These are phyloP conservation scores for Leccinum subtestaceum DNA, from an alignment of 768 basidiomycete species.

Conservation along the genomic window DNA sequence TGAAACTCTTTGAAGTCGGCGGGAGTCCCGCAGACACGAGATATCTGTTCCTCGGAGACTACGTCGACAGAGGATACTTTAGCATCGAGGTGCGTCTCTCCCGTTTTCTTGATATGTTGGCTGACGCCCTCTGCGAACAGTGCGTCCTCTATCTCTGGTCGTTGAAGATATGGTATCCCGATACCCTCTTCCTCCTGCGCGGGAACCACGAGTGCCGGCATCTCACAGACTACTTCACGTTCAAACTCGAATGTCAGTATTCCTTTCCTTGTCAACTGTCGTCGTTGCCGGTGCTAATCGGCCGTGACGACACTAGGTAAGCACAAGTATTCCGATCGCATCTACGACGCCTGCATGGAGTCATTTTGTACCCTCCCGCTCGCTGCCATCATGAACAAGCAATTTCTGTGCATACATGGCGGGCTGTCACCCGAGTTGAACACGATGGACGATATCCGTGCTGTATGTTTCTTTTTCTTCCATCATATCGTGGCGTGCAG, in stretches of 20 bases:
- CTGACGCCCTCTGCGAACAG: slow-evolving; percentile 38
- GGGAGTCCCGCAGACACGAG: slow-evolving; percentile 92
- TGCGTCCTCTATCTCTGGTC: slow-evolving; percentile 98
- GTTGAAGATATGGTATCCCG: slow-evolving; percentile 99
- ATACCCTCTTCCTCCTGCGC: slow-evolving; percentile 92
- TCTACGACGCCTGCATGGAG: slow-evolving; percentile 98
- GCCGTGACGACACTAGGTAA: slow-evolving; percentile 57
- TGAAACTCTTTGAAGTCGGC: slow-evolving; percentile 94
- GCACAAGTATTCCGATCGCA: slow-evolving; percentile 95
- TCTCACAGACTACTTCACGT: slow-evolving; percentile 97
- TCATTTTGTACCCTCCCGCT: slow-evolving; percentile 94
- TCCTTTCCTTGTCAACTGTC: neutral
- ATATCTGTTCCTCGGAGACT: slow-evolving; percentile 91
- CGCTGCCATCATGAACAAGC: slow-evolving; percentile 98
- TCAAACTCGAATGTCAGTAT: slow-evolving; percentile 92
- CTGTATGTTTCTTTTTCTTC: slow-evolving; percentile 44
- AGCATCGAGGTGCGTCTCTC: slow-evolving; percentile 73
- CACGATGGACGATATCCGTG: slow-evolving; percentile 91
- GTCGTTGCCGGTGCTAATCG: neutral
- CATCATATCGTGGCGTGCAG: neutral
- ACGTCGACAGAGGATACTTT: slow-evolving; percentile 92
- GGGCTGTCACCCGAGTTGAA: slow-evolving; percentile 94
- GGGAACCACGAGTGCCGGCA: slow-evolving; percentile 99
- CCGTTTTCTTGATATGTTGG: neutral
- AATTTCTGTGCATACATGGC: slow-evolving; percentile 98